Percentiles rank a stretch among this genome's conserved stretches.
phyloP scores from a whole-genome alignment of 129 eudicot species.

The Centrapalus pauciflorus region DNA sequence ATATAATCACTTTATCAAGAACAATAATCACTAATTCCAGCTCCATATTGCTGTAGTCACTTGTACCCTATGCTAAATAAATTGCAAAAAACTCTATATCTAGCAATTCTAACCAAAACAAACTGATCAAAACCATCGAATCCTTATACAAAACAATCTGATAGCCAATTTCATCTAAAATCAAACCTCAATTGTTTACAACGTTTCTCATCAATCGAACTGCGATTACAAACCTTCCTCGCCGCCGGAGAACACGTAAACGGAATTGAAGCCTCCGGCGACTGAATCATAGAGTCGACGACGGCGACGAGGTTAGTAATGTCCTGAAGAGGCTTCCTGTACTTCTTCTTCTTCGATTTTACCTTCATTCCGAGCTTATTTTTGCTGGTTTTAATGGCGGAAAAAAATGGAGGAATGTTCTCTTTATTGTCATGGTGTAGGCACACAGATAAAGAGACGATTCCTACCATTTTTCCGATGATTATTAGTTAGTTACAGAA shows the following conservation, averaged over 20 bases:
- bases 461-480: not conserved
- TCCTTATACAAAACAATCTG: not conserved
- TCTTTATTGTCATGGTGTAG: slow-evolving; percentile 10
- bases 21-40: too few relatives aligned
- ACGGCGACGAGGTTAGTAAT: slow-evolving; percentile 2
- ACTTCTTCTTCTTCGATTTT: slow-evolving; percentile 1
- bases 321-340: slow-evolving; percentile 13
- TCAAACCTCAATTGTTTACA: not conserved
- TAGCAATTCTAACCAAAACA: too few relatives aligned
- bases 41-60: too few relatives aligned
- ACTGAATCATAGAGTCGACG: not conserved
- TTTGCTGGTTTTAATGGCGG: not conserved
- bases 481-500: not conserved
- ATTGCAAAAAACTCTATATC: too few relatives aligned
- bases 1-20: too few relatives aligned
- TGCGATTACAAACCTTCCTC: not conserved
- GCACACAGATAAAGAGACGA: not conserved
- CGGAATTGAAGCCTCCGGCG: not conserved
- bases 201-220: not conserved
- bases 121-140: too few relatives aligned
- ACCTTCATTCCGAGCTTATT: not conserved
- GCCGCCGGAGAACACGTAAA: not conserved
- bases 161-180: slow-evolving; percentile 15
- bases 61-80: too few relatives aligned
- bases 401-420: slow-evolving; percentile 10